phyloP scores from a whole-genome alignment of 352 stramenopile genomes.

The Globisporangium paroecandrum region DNA sequence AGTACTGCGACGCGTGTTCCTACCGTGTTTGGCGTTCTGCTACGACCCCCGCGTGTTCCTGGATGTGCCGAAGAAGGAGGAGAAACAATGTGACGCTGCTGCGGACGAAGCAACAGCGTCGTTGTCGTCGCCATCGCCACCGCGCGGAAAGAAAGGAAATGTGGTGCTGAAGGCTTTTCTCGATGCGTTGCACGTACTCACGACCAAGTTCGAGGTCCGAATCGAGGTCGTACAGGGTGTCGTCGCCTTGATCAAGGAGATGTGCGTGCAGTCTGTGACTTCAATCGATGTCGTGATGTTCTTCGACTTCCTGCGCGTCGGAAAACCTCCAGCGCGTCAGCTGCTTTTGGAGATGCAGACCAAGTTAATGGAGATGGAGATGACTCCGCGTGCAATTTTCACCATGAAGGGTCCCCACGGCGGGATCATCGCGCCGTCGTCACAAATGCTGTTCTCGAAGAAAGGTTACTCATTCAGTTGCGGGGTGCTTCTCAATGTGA shows the following conservation, averaged over 20 bases:
- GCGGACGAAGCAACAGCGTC: background rate
- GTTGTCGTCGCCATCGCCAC: background rate
- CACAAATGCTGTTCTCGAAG: slow-evolving; percentile 61
- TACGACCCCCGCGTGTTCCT: slow-evolving; percentile 38
- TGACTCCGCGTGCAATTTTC: slow-evolving; percentile 64
- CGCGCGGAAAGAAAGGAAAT: slow-evolving; percentile 27
- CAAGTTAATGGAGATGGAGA: slow-evolving; percentile 47
- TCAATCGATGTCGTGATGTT: slow-evolving; percentile 56
- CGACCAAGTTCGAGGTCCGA: slow-evolving; percentile 25
- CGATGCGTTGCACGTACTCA: slow-evolving; percentile 35
- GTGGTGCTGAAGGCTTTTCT: slow-evolving; percentile 51
- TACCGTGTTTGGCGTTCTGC: slow-evolving; percentile 30
- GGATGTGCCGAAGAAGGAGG: slow-evolving; percentile 15
- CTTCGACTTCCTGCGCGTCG: slow-evolving; percentile 71
- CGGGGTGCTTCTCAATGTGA: slow-evolving; percentile 45
- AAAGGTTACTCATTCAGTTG: slow-evolving; percentile 75
- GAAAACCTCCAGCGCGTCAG: slow-evolving; percentile 33
- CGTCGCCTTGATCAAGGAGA: slow-evolving; percentile 38
- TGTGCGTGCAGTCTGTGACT: slow-evolving; percentile 61
- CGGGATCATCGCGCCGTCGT: slow-evolving; percentile 59
- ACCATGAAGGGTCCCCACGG: slow-evolving; percentile 58
- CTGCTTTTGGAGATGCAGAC: slow-evolving; percentile 63
- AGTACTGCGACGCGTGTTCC: slow-evolving; percentile 42
- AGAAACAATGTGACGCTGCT: background rate
- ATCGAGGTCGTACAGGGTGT: slow-evolving; percentile 31